Conservation (phyloP, 139 green algal genomes). For the Chloropicon primus region DNA sequence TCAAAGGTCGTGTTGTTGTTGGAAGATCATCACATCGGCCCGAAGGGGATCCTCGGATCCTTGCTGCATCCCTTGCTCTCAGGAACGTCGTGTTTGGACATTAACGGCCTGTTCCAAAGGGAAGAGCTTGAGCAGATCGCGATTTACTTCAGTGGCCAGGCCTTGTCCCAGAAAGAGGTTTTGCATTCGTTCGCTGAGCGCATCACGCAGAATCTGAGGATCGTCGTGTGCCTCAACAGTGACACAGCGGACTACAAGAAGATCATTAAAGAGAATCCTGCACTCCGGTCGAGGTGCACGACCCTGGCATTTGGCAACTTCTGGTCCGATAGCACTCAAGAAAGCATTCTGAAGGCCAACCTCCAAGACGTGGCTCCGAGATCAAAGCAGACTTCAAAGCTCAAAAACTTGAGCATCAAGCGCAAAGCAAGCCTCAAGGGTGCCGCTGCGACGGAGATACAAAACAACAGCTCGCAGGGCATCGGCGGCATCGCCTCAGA, state of each 20-base stretch:
- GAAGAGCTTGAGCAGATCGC: slow-evolving; percentile 57
- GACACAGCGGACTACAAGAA: slow-evolving; percentile 23
- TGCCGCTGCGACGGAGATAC: not conserved
- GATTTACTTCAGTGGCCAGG: not conserved
- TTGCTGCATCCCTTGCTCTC: not conserved
- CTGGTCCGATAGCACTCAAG: slow-evolving; percentile 4
- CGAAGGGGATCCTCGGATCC: not conserved
- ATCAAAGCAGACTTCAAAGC: not conserved
- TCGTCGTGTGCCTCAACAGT: slow-evolving; percentile 59
- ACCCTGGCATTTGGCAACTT: slow-evolving; percentile 49
- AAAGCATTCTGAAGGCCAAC: not conserved
- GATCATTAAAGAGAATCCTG: slow-evolving; percentile 49
- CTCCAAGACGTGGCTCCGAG: not conserved
- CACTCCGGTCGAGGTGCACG: slow-evolving; percentile 44
- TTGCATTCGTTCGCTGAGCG: slow-evolving; percentile 20
- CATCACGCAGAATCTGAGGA: slow-evolving; percentile 42
- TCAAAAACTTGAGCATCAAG: not conserved
- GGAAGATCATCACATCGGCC: not conserved
- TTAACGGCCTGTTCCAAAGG: slow-evolving; percentile 55
- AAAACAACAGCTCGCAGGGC: not conserved
- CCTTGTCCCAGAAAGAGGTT: slow-evolving; percentile 1
- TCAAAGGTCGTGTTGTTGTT: not conserved
- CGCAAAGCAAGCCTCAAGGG: not conserved
- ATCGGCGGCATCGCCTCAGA: not conserved
- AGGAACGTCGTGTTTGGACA: slow-evolving; percentile 19